Conservation (phyloP, 2,329 filamentous ascomycete species). For the Purpureocillium lavendulum region DNA sequence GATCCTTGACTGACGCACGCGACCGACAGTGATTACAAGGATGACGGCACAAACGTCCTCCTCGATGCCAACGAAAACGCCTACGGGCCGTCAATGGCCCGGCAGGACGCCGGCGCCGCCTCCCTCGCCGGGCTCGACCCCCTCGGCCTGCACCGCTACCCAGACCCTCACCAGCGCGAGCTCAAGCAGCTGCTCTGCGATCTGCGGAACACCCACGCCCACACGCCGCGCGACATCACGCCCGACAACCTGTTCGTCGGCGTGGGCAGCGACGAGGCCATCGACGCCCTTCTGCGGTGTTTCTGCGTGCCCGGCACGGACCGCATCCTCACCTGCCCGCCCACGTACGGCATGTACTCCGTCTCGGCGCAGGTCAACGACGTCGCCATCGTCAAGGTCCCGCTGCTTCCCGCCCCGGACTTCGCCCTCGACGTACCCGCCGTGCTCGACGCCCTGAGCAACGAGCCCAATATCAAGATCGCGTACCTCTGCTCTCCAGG, state of each 20-base stretch:
- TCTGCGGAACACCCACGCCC: conserved; percentile 76
- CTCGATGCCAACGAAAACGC: conserved; percentile 98
- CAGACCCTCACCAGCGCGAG: conserved; percentile 84
- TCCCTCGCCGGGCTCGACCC: conserved; percentile 52
- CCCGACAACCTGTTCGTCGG: conserved; percentile 89
- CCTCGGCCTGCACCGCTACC: conserved; percentile 82
- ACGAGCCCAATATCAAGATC: conserved; percentile 63
- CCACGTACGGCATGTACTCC: conserved; percentile 97
- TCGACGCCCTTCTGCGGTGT: conserved; percentile 85
- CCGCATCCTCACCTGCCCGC: conserved; percentile 88
- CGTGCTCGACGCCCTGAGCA: conserved; percentile 57
- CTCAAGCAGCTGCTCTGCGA: conserved; percentile 83
- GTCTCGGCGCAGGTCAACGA: conserved; percentile 95
- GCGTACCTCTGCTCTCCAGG: conserved; percentile 91
- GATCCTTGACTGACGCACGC: no score
- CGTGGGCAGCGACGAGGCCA: conserved; percentile 93
- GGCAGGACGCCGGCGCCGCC: conserved; percentile 34
- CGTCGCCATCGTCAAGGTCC: conserved; percentile 76
- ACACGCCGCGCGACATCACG: conserved; percentile 64
- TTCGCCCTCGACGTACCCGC: conserved; percentile 68
- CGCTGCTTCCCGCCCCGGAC: conserved; percentile 59
- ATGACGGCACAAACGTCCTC: conserved; percentile 90
- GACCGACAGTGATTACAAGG: conserved; percentile 97
- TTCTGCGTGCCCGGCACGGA: conserved; percentile 86
- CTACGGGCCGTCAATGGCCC: conserved; percentile 70